Evolutionary conservation across 371 early-diverging fungal species (phyloP).

Genomic region (Mucor ambiguus): DNA sequence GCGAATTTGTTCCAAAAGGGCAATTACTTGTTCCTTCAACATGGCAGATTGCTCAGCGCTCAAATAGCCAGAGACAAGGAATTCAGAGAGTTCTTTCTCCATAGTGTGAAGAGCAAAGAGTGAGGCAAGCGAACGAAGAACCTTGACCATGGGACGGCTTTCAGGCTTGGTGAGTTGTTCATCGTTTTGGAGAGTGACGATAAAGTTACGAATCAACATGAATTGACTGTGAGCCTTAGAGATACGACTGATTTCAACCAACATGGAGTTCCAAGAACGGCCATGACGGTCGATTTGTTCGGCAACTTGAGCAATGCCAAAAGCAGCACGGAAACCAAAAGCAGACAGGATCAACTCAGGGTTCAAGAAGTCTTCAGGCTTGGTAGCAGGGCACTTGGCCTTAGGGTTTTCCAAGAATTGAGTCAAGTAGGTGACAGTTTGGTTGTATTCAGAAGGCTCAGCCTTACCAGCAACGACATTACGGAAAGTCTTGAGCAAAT

Average conservation of each 20-base stretch:
- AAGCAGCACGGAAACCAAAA: slow-evolving; percentile 71
- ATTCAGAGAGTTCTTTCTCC: slow-evolving; percentile 67
- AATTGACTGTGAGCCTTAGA: slow-evolving; percentile 72
- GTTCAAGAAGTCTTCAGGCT: slow-evolving; percentile 57
- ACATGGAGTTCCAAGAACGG: slow-evolving; percentile 68
- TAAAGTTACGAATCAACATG: slow-evolving; percentile 61
- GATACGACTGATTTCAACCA: slow-evolving; percentile 64
- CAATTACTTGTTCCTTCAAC: slow-evolving; percentile 52
- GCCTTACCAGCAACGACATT: slow-evolving; percentile 55
- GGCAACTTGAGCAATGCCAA: slow-evolving; percentile 54
- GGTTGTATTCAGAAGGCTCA: slow-evolving; percentile 50
- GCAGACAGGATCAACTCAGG: slow-evolving; percentile 64
- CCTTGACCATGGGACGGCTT: slow-evolving; percentile 43
- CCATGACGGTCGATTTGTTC: slow-evolving; percentile 57
- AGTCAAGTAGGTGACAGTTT: slow-evolving; percentile 53
- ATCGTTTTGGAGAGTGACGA: slow-evolving; percentile 48
- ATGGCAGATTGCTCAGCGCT: slow-evolving; percentile 53
- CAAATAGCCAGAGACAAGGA: slow-evolving; percentile 57
- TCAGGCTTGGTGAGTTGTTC: slow-evolving; percentile 26
- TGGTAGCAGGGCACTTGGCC: slow-evolving; percentile 53
- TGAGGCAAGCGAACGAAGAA: slow-evolving; percentile 31
- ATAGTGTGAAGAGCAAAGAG: slow-evolving; percentile 69
- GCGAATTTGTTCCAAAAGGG: slow-evolving; percentile 59
- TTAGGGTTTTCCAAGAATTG: slow-evolving; percentile 55
- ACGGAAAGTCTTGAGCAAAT: slow-evolving; percentile 62